phyloP scores from a whole-genome alignment of 139 green algal species.

The Chlamydomonas sphaeroides region DNA sequence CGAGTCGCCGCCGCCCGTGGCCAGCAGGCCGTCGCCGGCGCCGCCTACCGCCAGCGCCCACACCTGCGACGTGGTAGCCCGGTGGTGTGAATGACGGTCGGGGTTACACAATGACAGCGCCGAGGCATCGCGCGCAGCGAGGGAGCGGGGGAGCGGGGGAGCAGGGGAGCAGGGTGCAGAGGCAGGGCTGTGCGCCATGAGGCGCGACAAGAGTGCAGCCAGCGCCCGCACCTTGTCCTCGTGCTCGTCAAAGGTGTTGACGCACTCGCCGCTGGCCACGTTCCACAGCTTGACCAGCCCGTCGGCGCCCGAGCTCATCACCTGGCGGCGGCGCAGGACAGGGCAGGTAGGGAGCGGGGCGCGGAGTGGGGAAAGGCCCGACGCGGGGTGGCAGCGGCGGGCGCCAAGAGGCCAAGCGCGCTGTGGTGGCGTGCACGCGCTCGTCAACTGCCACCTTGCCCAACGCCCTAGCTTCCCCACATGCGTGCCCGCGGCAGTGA shows the following conservation, averaged over 20 bases:
- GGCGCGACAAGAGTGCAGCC: too few species aligned
- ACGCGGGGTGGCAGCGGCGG: not conserved
- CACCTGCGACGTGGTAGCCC: too few species aligned
- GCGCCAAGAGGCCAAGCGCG: too few species aligned
- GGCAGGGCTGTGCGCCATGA: too few species aligned
- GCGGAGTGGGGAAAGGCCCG: not conserved
- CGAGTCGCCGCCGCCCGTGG: conserved; percentile 79
- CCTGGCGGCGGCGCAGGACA: too few species aligned
- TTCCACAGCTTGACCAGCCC: conserved; percentile 96
- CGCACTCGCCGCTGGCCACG: conserved; percentile 78
- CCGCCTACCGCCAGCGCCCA: conserved; percentile 61
- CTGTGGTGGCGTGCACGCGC: too few species aligned
- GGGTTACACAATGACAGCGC: too few species aligned
- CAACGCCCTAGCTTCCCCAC: too few species aligned
- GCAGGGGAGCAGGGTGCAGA: not conserved
- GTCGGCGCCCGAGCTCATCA: conserved; percentile 89
- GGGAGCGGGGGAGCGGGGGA: not conserved
- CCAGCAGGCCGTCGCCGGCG: conserved; percentile 33
- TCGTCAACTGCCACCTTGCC: too few species aligned
- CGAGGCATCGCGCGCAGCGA: too few species aligned
- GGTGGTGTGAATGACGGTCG: too few species aligned
- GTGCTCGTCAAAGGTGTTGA: conserved; percentile 93
- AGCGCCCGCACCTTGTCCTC: conserved; percentile 77
- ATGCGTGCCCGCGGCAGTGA: too few species aligned
- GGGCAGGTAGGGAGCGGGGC: not conserved